Base-by-base conservation (phyloP, 345 rosid genomes). In the Fremontodendron californicum region DNA sequence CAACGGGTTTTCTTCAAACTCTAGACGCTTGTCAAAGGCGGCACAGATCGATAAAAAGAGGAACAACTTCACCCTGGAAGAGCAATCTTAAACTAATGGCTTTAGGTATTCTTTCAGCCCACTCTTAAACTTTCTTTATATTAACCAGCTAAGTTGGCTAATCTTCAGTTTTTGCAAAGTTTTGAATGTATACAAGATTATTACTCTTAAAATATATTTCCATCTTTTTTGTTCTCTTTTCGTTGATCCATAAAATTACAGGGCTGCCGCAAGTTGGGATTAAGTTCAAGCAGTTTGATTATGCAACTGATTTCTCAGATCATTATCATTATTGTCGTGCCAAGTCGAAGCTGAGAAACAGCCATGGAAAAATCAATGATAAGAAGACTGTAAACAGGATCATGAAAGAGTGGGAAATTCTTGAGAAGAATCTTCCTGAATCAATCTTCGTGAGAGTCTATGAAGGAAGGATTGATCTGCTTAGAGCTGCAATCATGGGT, bases 361-460 rank as follows among this genome's bases (percentile, higher is more conserved):
- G 4, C 72, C 4, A 63, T 16, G 45, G 45, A 35, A 63, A 18
- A 1, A 13, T 25, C 10, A 25, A 13, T 2, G 7, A 65, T 18
- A 68, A 43, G 73, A 25, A 0, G 1, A 7, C 37, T 4, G 5
- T 25, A 48, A 68, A 15, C 3, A 68, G 2, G 52, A 79, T 63
- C 75, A 65, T 72, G 75, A 29, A 65, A 55, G 78, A 82, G 23
- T 72, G 82, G 78, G 65, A 48, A 27, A 71, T 72, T 16, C 75
- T 79, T 19, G 7, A 57, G n/a, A 71, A 76, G 25, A 13, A 72
- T 60, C 78, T 82, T 5, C 82, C 78, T 2, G 72, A 76, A 27
- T n/a, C 82, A 7, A 82, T 75, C 57, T 75, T 54, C 12, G 82
- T 78, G 3, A 35, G 77, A 8, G 82, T 57, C 6, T 78, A 78